Percentiles rank a stretch among this genome's conserved stretches.
phyloP scores from a whole-genome alignment of 495 filamentous ascomycete species.

The Xylaria longipes region DNA sequence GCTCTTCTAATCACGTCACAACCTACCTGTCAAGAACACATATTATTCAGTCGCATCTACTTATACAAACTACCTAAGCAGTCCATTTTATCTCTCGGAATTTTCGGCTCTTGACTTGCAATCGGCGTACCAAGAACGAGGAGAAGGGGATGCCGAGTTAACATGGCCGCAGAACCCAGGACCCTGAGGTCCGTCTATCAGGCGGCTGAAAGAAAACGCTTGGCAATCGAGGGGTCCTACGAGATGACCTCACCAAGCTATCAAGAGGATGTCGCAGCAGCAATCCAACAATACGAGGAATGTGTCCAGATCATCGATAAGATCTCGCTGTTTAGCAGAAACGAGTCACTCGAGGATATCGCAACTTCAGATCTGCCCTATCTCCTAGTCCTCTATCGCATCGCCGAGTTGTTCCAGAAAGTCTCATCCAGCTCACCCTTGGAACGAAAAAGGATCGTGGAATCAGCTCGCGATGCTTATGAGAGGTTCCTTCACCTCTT shows the following conservation, averaged over 20 bases:
- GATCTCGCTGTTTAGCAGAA: conserved; percentile 84
- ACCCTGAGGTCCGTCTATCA: conserved; percentile 54
- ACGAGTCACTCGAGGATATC: conserved; percentile 89
- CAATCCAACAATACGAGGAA: conserved; percentile 73
- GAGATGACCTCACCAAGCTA: conserved; percentile 65
- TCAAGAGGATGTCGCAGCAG: conserved; percentile 67
- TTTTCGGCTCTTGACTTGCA: not conserved
- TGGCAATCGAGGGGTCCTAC: conserved; percentile 42
- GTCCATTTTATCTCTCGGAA: not conserved
- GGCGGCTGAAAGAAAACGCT: conserved; percentile 60
- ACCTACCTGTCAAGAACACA: not conserved
- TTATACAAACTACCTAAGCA: not conserved
- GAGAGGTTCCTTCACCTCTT: conserved; percentile 78
- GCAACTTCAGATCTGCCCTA: conserved; percentile 83
- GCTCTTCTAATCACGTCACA: conserved; percentile 10
- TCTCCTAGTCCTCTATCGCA: conserved; percentile 45
- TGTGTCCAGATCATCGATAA: conserved; percentile 71
- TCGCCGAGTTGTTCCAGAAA: conserved; percentile 45
- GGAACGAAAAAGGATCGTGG: conserved; percentile 69
- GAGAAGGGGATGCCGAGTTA: not conserved
- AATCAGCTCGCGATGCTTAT: conserved; percentile 67
- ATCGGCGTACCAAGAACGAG: not conserved
- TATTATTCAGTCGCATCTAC: conserved; percentile 10
- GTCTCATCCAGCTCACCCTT: conserved; percentile 59
- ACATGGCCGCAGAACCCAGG: conserved; percentile 41